These are phyloP conservation scores for Arabidopsis thaliana DNA, from an alignment of 345 rosid genomes.

Conservation along the genomic window TAIR10.1 NC_003076.8:22877001-22877500, in stretches of 20 bases:
- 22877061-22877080: constrained; percentile 32
- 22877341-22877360: neutral
- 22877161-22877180: neutral
- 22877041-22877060: constrained; percentile 1
- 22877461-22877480: neutral
- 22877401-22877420: neutral
- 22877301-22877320: neutral
- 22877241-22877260: too few relatives aligned
- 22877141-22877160: neutral
- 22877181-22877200: neutral
- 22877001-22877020: constrained; percentile 26
- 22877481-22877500: neutral
- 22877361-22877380: neutral
- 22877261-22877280: too few relatives aligned
- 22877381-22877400: neutral
- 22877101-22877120: constrained; percentile 7
- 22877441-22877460: neutral
- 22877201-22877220: neutral
- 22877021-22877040: neutral
- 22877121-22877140: constrained; percentile 15
- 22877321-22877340: neutral
- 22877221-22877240: too few relatives aligned
- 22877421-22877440: neutral
- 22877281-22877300: too few relatives aligned
- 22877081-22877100: constrained; percentile 28